Conservation (phyloP, 495 filamentous ascomycete species). For the Penicillium lividum region DNA sequence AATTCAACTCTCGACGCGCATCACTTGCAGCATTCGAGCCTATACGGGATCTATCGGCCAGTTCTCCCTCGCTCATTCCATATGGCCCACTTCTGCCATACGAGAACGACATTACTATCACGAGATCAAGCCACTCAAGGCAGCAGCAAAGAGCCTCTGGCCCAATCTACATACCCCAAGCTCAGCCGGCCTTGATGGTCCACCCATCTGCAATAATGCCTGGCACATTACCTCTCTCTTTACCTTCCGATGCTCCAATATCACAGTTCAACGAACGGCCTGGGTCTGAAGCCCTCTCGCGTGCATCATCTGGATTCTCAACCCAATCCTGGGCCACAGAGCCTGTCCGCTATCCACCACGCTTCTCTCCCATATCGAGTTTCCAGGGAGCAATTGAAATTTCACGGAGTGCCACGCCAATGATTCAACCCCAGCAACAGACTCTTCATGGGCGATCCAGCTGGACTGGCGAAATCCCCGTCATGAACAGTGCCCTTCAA, state of each 20-base stretch:
- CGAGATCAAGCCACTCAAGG: slow-evolving; percentile 19
- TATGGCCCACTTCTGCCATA: slow-evolving; percentile 30
- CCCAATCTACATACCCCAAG: neutral
- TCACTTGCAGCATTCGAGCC: slow-evolving; percentile 24
- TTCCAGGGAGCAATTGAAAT: slow-evolving; percentile 15
- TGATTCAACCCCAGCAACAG: slow-evolving; percentile 24
- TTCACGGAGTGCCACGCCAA: slow-evolving; percentile 6
- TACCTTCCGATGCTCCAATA: slow-evolving; percentile 12
- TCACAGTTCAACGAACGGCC: slow-evolving; percentile 26
- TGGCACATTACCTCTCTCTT: slow-evolving; percentile 29
- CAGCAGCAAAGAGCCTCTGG: slow-evolving; percentile 5
- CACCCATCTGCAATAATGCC: slow-evolving; percentile 49
- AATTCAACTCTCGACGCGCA: slow-evolving; percentile 28
- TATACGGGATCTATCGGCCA: slow-evolving; percentile 20
- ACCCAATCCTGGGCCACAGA: slow-evolving; percentile 45
- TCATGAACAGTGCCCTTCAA: slow-evolving; percentile 22
- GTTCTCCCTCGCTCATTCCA: slow-evolving; percentile 18
- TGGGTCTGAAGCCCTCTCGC: slow-evolving; percentile 33
- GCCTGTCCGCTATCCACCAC: slow-evolving; percentile 32
- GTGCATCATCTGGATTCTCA: slow-evolving; percentile 36
- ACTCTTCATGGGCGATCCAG: slow-evolving; percentile 21
- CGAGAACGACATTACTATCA: slow-evolving; percentile 33
- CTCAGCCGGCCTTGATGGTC: slow-evolving; percentile 9
- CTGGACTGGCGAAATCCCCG: slow-evolving; percentile 24
- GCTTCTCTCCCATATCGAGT: slow-evolving; percentile 28